phyloP scores from a whole-genome alignment of 148 eudicot species.

The Rhododendron ferrugineum region DNA sequence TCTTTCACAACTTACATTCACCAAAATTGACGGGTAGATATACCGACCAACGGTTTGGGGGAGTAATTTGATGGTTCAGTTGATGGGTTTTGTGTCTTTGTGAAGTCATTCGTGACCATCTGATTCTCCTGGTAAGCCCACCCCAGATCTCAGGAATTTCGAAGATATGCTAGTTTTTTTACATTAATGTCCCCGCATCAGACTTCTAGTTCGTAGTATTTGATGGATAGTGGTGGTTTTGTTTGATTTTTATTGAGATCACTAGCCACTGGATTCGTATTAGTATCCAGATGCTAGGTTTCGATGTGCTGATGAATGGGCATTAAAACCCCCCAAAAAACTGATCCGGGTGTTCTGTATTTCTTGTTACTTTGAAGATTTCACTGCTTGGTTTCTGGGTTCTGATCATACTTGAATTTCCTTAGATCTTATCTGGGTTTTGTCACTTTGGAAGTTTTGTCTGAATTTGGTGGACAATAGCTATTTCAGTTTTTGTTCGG shows the following conservation, averaged over 20 bases:
- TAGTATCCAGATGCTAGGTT: not conserved
- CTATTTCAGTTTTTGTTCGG: not conserved
- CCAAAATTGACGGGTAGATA: not conserved
- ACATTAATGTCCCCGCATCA: not conserved
- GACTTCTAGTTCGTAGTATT: not conserved
- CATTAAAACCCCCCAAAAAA: not conserved
- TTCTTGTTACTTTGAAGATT: not conserved
- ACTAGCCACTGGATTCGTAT: not conserved
- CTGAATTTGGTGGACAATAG: slow-evolving; percentile 1
- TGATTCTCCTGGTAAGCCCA: slow-evolving; percentile 13
- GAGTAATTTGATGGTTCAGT: not conserved
- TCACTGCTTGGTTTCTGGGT: slow-evolving; percentile 11
- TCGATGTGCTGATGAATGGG: not conserved
- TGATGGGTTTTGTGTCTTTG: slow-evolving; percentile 6
- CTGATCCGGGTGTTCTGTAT: not conserved
- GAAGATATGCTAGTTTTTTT: not conserved
- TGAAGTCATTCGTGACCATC: not conserved
- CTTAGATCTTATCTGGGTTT: not conserved
- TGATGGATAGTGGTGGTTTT: not conserved
- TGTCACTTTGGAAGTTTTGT: not conserved
- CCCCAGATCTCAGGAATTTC: not conserved
- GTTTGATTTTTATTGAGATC: not conserved
- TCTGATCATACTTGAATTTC: not conserved
- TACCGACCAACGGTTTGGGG: not conserved
- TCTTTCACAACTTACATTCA: not conserved